Base-by-base conservation (phyloP, 371 early-diverging fungal species). In the Saksenaea oblongispora region DNA sequence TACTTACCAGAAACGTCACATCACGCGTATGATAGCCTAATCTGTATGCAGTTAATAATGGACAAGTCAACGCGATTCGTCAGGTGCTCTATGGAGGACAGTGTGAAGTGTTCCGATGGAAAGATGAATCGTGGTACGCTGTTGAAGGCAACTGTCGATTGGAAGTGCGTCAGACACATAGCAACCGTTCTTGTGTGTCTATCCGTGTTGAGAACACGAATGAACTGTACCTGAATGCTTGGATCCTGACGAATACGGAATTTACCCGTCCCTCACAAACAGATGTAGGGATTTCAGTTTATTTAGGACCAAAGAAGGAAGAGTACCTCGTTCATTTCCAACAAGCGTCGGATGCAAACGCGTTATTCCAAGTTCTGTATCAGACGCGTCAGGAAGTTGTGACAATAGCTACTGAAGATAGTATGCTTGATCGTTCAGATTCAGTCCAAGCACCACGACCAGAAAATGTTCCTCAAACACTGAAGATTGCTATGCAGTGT, bases 71-170 rank as follows among this genome's bases (percentile, higher is more conserved):
- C 53, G 71, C 66, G 15, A 61, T 75, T 17, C 59, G 69, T 26
- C 69, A 73, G 51, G 57, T 79, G 0, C 56, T 79, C 15, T 79
- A 66, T 42, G 76, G 67, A 8, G 67, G 62, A 15, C 67, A 69
- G 28, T 81, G 81, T 47, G 72, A 74, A 54, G 81, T 78, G 15
- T 81, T 81, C 42, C 78, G 76, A 56, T 81, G 81, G 81, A 72
- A 76, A 22, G 72, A 76, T 26, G 61, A 81, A 13, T 66, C 75
- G 10, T 81, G 81, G 81, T 76, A 74, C 54, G 74, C 81, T 1
- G 76, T 72, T 0, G 78, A 81, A 26, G 71, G 73, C 10, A 62
- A 63, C 26, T 81, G 81, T 34, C 27, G 68, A 17, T 35, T 78
- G 5, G 70, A 75, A n/a, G 73, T 81, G 11, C 67, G 71, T 35